Base-by-base conservation (phyloP, 257 asterid genomes). In the Perilla frutescens region DNA sequence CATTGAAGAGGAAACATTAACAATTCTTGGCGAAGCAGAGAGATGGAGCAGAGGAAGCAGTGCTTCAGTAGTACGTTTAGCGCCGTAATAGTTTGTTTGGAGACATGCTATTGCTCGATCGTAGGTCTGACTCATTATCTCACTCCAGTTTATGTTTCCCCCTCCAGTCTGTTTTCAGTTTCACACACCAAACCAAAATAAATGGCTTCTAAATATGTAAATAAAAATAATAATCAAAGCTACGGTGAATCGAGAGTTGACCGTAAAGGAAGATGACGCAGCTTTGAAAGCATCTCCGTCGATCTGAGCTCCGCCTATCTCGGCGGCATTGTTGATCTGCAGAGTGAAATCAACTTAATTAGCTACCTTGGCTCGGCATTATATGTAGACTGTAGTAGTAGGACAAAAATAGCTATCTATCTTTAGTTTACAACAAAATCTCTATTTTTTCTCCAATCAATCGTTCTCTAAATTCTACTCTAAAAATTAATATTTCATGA, bases 271-370 rank as follows among this genome's bases (percentile, higher is more conserved):
- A 2, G 37, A 34, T 34, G 53, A 4, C 1, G 53, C 29, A 32
- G 81, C 74, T 64, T 5, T 64, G 31, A 81, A 7, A 50, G 70
- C 68, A 56, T 82, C 84, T 13, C 29, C 71, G 15, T 85, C 88
- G 14, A 70, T 29, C 3, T 56, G 29, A 12, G 64, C 57, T 74
- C 93, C 96, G 73, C 61, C 10, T 47, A 86, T 26, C 56, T 84
- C 94, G n/a, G 94, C 94, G n/a, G 94, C 94, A 69, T 89, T 87
- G 74, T 89, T 87, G n/a, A 89, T 87, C 96, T 87, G 81, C 70
- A 47, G 7, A 9, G 3, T 7, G 26, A 20, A 20, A 20, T 20
- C 26, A 0, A 20, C 26, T 20, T 20, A 20, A 20, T 20, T 20
- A 20, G 26, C 26, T 20, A 20, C 26, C 26, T 20, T 20, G 26